Base-by-base conservation (phyloP, 768 basidiomycete genomes). In the Saitozyma sp. region DNA sequence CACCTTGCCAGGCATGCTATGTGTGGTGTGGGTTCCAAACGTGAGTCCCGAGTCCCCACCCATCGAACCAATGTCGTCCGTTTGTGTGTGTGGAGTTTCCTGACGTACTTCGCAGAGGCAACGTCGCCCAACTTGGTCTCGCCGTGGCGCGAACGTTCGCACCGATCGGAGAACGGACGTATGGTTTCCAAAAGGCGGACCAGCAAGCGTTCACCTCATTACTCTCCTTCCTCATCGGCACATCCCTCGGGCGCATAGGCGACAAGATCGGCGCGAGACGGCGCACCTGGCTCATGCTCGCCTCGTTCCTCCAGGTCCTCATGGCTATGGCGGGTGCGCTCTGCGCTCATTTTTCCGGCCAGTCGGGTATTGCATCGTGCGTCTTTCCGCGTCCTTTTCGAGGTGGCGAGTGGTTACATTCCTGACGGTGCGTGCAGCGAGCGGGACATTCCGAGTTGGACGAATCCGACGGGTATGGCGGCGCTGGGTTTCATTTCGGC, bases 181-280 rank as follows among this genome's bases (percentile, higher is more conserved):
- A 70, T 50, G 78, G 83, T 0, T 92, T 94, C 81, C 90, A 90
- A 78, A 84, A 84, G 59, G 84, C 90, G 2, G 92, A 96, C 70
- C 87, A 86, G 76, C 91, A 91, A 76, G 91, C 92, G 14, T 82
- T 95, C 57, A 86, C 85, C 42, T 91, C 89, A n/a, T 79, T 93
- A 10, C 71, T 90, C 61, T 78, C 85, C n/a, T 93, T 93, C 84
- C 83, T 89, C 66, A 60, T 82, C 9, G 91, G 92, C 8, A 85
- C 90, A n/a, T 86, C 85, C 76, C 54, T 91, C 57, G 91, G 91
- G 0, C 87, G 91, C 20, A 37, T 77, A 14, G 91, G 92, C n/a
- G 90, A 94, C 80, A 83, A 83, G 61, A 83, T 92, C 29, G 92
- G 92, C 0, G 71, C 85, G 10, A 85, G 86, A 69, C 87, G 86